Evolutionary conservation across 192 early-diverging fungal genomes (phyloP).

Genomic region (Umbelopsis vinacea): DNA sequence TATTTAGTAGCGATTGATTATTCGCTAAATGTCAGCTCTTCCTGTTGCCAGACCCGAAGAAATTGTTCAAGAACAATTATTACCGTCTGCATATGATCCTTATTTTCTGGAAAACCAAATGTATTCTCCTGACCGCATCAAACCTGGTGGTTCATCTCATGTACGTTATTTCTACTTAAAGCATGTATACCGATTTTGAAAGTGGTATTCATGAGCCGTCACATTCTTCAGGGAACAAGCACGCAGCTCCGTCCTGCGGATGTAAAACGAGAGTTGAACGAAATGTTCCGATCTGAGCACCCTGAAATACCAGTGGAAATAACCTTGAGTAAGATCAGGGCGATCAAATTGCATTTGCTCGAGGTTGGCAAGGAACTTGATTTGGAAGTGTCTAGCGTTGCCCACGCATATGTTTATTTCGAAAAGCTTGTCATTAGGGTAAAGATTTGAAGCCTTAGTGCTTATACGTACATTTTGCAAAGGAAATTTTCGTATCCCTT

Average conservation of each 20-base stretch:
- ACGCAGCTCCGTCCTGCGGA: conserved; percentile 69
- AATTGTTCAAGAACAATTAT: conserved; percentile 3
- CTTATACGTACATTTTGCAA: neutral
- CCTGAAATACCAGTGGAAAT: conserved; percentile 79
- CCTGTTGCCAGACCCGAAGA: conserved; percentile 38
- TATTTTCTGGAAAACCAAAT: conserved; percentile 69
- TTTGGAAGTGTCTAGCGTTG: conserved; percentile 89
- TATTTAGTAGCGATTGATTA: neutral
- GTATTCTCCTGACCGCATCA: neutral
- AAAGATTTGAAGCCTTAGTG: neutral
- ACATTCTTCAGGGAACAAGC: neutral
- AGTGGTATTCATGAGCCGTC: neutral
- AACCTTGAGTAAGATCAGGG: conserved; percentile 88
- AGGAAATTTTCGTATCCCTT: neutral
- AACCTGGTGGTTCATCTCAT: conserved; percentile 21
- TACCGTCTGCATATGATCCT: conserved; percentile 68
- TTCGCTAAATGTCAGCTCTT: neutral
- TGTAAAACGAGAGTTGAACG: conserved; percentile 87
- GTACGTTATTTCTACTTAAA: neutral
- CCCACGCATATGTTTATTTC: conserved; percentile 90
- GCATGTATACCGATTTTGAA: no score
- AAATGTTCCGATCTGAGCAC: conserved; percentile 80
- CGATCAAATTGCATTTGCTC: conserved; percentile 76
- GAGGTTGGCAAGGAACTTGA: conserved; percentile 70
- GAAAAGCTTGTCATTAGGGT: conserved; percentile 92